Percentiles rank a stretch among this genome's conserved stretches.
These are phyloP conservation scores for Oryza nivara DNA, from an alignment of 176 grass and related monocot genomes.

Conservation along the genomic window DNA sequence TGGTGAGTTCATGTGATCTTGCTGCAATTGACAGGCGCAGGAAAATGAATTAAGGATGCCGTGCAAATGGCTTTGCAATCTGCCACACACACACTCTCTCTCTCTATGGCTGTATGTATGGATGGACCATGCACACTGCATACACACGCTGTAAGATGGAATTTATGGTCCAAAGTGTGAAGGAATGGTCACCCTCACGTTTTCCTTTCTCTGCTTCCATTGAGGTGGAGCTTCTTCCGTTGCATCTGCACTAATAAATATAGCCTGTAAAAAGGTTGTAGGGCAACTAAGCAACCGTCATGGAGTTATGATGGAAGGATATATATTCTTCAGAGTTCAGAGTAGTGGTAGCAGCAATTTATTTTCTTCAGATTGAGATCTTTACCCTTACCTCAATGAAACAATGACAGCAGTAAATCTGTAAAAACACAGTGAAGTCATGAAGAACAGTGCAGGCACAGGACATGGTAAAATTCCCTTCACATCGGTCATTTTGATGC, in stretches of 20 bases:
- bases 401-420: too few species aligned
- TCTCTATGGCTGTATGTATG: not conserved
- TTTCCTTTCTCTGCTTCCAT: not conserved
- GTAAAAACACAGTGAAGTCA: not conserved
- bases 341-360: not conserved
- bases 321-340: not conserved
- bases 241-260: not conserved
- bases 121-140: slow-evolving; percentile 23
- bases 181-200: not conserved
- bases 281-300: slow-evolving; percentile 12
- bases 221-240: not conserved
- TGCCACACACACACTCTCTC: not conserved
- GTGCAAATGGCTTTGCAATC: slow-evolving; percentile 26
- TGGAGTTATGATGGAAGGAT: not conserved
- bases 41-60: slow-evolving; percentile 36
- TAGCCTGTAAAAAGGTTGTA: not conserved
- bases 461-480: not conserved
- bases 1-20: slow-evolving; percentile 53
- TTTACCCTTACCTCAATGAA: not conserved
- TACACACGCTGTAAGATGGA: slow-evolving; percentile 16
- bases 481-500: not conserved
- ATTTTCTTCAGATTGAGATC: not conserved
- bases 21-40: slow-evolving; percentile 34
- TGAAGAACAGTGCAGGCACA: not conserved
- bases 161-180: slow-evolving; percentile 6